Evolutionary conservation across 148 eudicot genomes (phyloP).

Genomic region (Dianthus caryophyllus): DNA sequence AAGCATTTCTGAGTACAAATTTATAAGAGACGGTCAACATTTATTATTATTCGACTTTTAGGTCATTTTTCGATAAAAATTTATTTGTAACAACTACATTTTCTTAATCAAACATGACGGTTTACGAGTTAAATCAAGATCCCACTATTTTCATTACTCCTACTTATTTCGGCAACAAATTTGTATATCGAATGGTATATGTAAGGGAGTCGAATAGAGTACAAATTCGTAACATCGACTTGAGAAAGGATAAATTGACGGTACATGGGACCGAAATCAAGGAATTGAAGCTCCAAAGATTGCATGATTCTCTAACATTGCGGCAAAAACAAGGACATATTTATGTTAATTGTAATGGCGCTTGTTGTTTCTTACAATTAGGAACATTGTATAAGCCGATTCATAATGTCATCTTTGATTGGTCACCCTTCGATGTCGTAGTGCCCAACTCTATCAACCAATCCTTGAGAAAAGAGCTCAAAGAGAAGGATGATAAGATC

Average conservation of each 20-base stretch:
- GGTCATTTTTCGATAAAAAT: no score
- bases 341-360: constrained; percentile 28
- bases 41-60: neutral
- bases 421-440: constrained; percentile 25
- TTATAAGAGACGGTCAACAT: neutral
- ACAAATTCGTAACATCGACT: constrained; percentile 22
- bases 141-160: constrained; percentile 24
- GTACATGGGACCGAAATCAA: constrained; percentile 26
- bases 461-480: constrained; percentile 18
- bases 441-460: constrained; percentile 14
- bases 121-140: constrained; percentile 28
- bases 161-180: constrained; percentile 21
- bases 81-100: neutral
- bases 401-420: constrained; percentile 28
- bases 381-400: constrained; percentile 24
- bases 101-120: constrained; percentile 12
- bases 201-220: constrained; percentile 2
- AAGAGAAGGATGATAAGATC: constrained; percentile 9
- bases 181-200: constrained; percentile 19
- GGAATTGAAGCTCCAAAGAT: constrained; percentile 13
- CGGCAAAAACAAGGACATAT: constrained; percentile 20
- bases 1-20: neutral
- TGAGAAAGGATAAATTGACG: constrained; percentile 24
- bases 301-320: constrained; percentile 27
- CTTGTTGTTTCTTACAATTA: constrained; percentile 22